Base-by-base conservation (phyloP, 805 yeast genomes). In the Candida tammaniensis region DNA sequence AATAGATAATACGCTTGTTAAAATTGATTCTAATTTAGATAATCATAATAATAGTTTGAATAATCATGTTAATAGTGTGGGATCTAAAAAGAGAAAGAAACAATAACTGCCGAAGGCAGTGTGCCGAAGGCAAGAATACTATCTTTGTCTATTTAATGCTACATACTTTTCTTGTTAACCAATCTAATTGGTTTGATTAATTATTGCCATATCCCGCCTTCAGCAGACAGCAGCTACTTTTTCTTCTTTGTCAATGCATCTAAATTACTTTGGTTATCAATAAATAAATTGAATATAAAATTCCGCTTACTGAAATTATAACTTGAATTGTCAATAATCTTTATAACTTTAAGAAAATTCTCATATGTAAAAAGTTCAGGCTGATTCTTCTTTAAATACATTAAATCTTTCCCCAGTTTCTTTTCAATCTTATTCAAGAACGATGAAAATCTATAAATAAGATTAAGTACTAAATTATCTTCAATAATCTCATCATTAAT, bases 301-400 rank as follows among this genome's bases (percentile, higher is more conserved):
- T 76, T 69, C 23, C 95, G 62, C 13, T 76, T 77, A 4, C 76
- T 74, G 33, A 74, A 77, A 43, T 80, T 74, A 55, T 77, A 84
- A 70, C 72, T 66, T 59, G 87, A 53, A 55, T 64, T 45, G 68
- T 83, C 70, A 69, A 70, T 48, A 64, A 69, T 35, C 59, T 68
- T 57, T 67, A 64, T 32, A 64, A 78, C 49, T 68, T 70, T 54
- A 52, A 65, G 51, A 35, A 84, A 78, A 2, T 66, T 73, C 9
- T 76, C 71, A 35, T 70, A 72, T 29, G 73, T 78, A 55, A 86
- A 80, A 18, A 70, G 53, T 7, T 65, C 64, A 1, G 81, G 79
- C 36, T 68, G 60, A 26, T 58, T 61, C 13, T 64, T 57, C 42
- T 81, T 76, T 36, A 86, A 46, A 19, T 67, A 66, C 7, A 72